Conservation (phyloP, 345 rosid genomes). For the Aethionema arabicum region DNA sequence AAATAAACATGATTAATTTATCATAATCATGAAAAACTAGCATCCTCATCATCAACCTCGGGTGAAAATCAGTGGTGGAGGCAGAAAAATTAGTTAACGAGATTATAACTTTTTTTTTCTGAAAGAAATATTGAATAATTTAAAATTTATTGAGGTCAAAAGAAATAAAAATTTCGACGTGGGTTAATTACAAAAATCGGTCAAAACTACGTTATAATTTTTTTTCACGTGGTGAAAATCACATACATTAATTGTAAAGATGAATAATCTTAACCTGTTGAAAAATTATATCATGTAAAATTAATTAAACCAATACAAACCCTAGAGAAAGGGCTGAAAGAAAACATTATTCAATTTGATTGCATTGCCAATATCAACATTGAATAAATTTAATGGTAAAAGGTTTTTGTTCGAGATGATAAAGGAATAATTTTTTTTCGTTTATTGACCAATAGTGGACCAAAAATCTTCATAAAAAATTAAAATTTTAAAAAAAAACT, state of each 20-base stretch:
- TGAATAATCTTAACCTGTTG: neutral
- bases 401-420: too few relatives aligned
- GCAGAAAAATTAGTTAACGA: too few relatives aligned
- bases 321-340: neutral
- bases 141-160: too few relatives aligned
- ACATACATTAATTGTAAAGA: neutral
- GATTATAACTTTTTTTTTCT: too few relatives aligned
- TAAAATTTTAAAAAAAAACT: neutral
- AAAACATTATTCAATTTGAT: neutral
- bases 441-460: conserved; percentile 3
- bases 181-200: too few relatives aligned
- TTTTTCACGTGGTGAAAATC: too few relatives aligned
- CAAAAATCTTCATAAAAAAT: neutral
- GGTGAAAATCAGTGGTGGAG: too few relatives aligned
- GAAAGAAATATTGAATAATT: too few relatives aligned
- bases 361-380: neutral
- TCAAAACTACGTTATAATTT: too few relatives aligned
- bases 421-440: neutral
- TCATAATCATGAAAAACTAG: neutral
- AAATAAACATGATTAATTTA: neutral
- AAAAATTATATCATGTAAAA: neutral
- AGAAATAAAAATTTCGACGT: too few relatives aligned
- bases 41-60: neutral
- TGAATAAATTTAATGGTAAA: neutral
- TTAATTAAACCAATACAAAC: too few relatives aligned